Base-by-base conservation (phyloP, 2,329 filamentous ascomycete genomes). In the Ophiostoma pallidulum region DNA sequence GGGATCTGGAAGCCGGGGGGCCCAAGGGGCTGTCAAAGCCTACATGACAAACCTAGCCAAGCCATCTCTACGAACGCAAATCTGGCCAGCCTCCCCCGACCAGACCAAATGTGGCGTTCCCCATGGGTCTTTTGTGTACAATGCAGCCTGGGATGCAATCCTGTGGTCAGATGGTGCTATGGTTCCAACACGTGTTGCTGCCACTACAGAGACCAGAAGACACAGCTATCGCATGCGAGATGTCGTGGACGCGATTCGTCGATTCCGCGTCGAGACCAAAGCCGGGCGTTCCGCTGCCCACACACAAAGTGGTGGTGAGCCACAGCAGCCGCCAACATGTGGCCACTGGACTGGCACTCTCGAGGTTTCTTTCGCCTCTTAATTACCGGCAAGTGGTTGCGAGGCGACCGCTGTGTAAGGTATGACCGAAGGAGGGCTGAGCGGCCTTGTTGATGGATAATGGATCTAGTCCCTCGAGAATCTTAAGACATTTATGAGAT, bases 21-120 rank as follows among this genome's bases (percentile, higher is more conserved):
- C 57, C 3, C 61, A 66, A 39, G 55, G 60, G 5, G 66, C 72
- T 13, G 60, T 74, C 35, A 64, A 66, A 45, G 66, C 68, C 16
- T 78, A 78, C 60, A 70, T 71, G 60, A 62, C 59, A 51, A 63
- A 74, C 51, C 62, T 72, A 19, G 51, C 65, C 24, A 6, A 39
- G 16, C 47, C 62, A 1, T 51, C 53, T 3, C 51, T 75, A 12
- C 61, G 62, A n/a, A 53, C 58, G 19, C 53, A 57, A 22, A 55
- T 74, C 14, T 70, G 66, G 1, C 72, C 73, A 4, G 71, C 64
- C 5, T 70, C 69, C 7, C 72, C 74, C 12, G 61, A 63, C 18
- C 76, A 80, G 46, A 60, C 74, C 14, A 60, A 57, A 3, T 72
- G 72, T 0, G 76, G 76, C 1, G 73, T 70, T 4, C 75, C 75